These are phyloP conservation scores for Kwoniella newhampshirensis DNA, from an alignment of 768 basidiomycete species.

Conservation along the genomic window DNA sequence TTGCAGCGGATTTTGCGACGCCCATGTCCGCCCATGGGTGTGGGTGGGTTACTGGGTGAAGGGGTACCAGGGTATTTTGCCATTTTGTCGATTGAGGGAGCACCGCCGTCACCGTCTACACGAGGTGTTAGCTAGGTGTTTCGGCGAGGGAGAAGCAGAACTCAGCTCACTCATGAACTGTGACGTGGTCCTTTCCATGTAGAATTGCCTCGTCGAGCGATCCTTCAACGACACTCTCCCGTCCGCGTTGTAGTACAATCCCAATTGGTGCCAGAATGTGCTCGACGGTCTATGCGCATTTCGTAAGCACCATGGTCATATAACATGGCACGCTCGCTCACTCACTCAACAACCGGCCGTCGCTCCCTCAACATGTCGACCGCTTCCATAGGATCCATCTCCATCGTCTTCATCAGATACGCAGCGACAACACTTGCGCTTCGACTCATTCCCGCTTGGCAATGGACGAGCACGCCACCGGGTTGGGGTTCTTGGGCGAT, in stretches of 20 bases:
- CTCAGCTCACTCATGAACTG: constrained; percentile 75
- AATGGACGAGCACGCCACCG: constrained; percentile 80
- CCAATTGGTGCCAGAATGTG: constrained; percentile 76
- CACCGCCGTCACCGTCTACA: constrained; percentile 71
- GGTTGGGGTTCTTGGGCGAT: constrained; percentile 18
- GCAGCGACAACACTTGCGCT: constrained; percentile 83
- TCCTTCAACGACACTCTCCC: constrained; percentile 67
- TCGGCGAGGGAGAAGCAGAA: background rate
- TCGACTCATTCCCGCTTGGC: constrained; percentile 86
- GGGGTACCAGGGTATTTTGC: constrained; percentile 70
- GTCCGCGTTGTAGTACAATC: constrained; percentile 71
- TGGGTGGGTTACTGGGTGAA: constrained; percentile 62
- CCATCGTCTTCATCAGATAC: constrained; percentile 76
- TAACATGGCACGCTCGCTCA: constrained; percentile 19
- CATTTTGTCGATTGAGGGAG: constrained; percentile 69
- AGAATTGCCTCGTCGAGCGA: constrained; percentile 75
- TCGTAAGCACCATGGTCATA: no score
- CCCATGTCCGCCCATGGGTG: constrained; percentile 60
- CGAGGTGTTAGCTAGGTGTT: background rate
- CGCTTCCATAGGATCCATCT: constrained; percentile 63
- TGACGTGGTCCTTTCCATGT: constrained; percentile 70
- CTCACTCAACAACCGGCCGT: constrained; percentile 72
- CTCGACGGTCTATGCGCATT: constrained; percentile 72
- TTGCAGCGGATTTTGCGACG: constrained; percentile 79
- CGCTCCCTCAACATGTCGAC: constrained; percentile 66